Percentiles rank a stretch among this genome's conserved stretches.
phyloP scores from a whole-genome alignment of 345 rosid genomes.

The Acer campestre region DNA sequence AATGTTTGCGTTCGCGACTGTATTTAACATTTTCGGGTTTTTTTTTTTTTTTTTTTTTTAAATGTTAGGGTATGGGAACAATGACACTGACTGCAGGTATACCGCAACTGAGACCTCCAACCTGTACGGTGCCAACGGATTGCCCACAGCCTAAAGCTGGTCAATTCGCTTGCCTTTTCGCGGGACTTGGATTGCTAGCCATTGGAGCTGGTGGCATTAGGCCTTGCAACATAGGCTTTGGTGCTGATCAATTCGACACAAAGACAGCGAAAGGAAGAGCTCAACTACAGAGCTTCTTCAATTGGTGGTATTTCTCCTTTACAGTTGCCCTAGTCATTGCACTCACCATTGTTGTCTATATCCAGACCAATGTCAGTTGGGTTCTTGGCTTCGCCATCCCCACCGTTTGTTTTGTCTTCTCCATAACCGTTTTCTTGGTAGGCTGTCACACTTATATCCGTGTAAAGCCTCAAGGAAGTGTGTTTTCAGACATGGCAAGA shows the following conservation, averaged over 20 bases:
- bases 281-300: conserved; percentile 69
- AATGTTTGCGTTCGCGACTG: too few relatives aligned
- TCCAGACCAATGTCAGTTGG: conserved; percentile 75
- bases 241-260: conserved; percentile 76
- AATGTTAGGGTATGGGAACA: conserved; percentile 55
- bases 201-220: conserved; percentile 73
- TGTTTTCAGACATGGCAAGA: conserved; percentile 50
- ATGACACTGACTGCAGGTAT: conserved; percentile 58
- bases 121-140: conserved; percentile 31
- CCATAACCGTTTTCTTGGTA: conserved; percentile 51
- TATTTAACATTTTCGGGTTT: too few relatives aligned
- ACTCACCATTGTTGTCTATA: conserved; percentile 62
- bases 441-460: conserved; percentile 53
- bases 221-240: conserved; percentile 83
- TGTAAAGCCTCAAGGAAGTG: conserved; percentile 58
- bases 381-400: conserved; percentile 60
- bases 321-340: conserved; percentile 56
- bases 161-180: conserved; percentile 54
- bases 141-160: conserved; percentile 43
- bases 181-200: conserved; percentile 50
- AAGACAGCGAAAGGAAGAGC: conserved; percentile 48
- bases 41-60: background rate
- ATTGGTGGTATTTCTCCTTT: conserved; percentile 86
- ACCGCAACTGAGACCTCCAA: conserved; percentile 42
- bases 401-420: conserved; percentile 52